phyloP scores from a whole-genome alignment of 1,139 yeast species.

The Eremothecium cymbalariae region DNA sequence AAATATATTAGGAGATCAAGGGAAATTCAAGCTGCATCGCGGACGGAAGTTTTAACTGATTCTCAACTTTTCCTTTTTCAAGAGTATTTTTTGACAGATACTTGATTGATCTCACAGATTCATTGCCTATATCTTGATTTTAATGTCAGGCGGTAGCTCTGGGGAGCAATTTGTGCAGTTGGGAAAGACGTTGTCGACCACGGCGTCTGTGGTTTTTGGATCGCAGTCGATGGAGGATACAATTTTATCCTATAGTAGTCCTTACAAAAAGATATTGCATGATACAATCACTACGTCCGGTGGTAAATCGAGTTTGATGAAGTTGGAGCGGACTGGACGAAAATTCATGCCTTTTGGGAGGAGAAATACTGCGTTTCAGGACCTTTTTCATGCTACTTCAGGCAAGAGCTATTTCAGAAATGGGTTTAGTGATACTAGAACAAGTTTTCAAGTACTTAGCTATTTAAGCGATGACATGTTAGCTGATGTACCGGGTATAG shows the following conservation, averaged over 20 bases:
- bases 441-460: conserved; percentile 41
- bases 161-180: conserved; percentile 18
- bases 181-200: conserved; percentile 19
- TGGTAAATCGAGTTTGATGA: conserved; percentile 24
- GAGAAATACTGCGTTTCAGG: conserved; percentile 16
- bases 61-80: too few relatives aligned
- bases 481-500: conserved; percentile 39
- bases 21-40: too few relatives aligned
- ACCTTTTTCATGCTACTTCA: conserved; percentile 21
- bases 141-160: too few relatives aligned
- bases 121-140: too few relatives aligned
- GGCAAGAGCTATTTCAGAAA: conserved; percentile 30
- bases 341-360: conserved; percentile 8
- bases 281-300: conserved; percentile 31
- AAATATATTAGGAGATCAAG: too few relatives aligned
- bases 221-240: conserved; percentile 28
- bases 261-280: conserved; percentile 43
- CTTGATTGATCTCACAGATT: too few relatives aligned
- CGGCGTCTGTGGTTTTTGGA: conserved; percentile 20
- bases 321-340: conserved; percentile 28
- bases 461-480: conserved; percentile 51
- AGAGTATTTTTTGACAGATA: too few relatives aligned
- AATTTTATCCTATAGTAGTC: conserved; percentile 36
- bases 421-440: conserved; percentile 29
- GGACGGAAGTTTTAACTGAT: too few relatives aligned